Evolutionary conservation across 2,329 filamentous ascomycete species (phyloP).

Genomic region (Onygena corvina): DNA sequence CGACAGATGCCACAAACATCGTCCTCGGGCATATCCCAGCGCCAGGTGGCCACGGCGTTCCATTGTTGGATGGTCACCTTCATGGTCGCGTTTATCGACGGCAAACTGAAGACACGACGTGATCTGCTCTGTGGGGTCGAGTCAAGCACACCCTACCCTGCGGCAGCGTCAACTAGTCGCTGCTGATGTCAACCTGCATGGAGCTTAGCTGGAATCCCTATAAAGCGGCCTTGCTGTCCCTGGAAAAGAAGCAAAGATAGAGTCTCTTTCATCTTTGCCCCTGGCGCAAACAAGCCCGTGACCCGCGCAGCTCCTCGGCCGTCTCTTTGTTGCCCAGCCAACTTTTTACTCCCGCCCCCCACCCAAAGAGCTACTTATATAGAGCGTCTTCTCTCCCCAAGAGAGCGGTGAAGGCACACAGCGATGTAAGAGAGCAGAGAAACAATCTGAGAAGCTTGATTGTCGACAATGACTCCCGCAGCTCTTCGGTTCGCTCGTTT

Average conservation of each 20-base stretch:
- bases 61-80: conserved; percentile 91
- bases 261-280: not conserved
- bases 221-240: not conserved
- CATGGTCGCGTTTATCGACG: conserved; percentile 44
- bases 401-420: not conserved
- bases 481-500: conserved; percentile 21
- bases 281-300: too few species aligned
- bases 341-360: not conserved
- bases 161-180: not conserved
- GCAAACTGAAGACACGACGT: not conserved
- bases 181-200: not conserved
- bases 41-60: conserved; percentile 91
- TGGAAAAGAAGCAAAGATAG: too few species aligned
- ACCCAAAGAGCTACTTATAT: too few species aligned
- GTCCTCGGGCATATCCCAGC: conserved; percentile 94
- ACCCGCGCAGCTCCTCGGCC: too few species aligned
- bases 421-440: conserved; percentile 22
- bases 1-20: conserved; percentile 98
- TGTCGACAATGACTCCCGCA: conserved; percentile 25
- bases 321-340: conserved; percentile 2
- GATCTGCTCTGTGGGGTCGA: not conserved
- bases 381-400: not conserved
- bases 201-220: too few species aligned
- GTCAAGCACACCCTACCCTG: not conserved
- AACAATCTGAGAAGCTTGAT: not conserved